Base-by-base conservation (phyloP, 1,139 yeast genomes). In the Taphrina confusa region DNA sequence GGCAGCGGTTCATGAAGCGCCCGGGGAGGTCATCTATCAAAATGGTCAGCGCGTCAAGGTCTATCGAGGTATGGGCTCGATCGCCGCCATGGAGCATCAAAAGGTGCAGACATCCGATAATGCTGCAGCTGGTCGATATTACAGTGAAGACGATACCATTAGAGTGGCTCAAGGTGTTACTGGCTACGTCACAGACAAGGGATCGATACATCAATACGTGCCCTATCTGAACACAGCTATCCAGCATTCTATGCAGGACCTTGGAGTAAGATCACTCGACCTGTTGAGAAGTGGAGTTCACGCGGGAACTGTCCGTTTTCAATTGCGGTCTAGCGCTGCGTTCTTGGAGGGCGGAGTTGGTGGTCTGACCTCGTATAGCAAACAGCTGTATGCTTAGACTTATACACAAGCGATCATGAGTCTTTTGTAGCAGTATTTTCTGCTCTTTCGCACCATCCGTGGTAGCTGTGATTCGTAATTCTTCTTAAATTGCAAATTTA, bases 31-130 rank as follows among this genome's bases (percentile, higher is more conserved):
- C 79, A 92, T 88, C 78, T 92, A 84, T 84, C 84, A 95, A 73
- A 98, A 92, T 72, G 98, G 99, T 73, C 86, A 94, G 80, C 87
- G 99, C 78, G 83, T 94, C 75, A 92, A 92, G 82, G 78, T 90
- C 66, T 92, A 92, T 82, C 87, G 99, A 80, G 99, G 99, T 79
- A 92, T 92, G 98, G 99, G 99, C 68, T 92, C 98, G 37, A 85
- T 92, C 70, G 99, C 91, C 74, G 99, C 99, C 67, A 91, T 91
- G 97, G 94, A 92, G 81, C 87, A 89, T 79, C 66, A 62, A 37
- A 79, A 80, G 67, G 80, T 80, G 71, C 84, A 83, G 74, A 23
- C 59, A 9, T 56, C 61, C 2, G 96, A 95, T 68, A 94, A 92
- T 72, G 98, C 98, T 64, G 92, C 98, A 54, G 88, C 98, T 65